A percentile compares a stretch with the other conserved stretches of the same genome.
These are phyloP conservation scores for Pittosporum tobira DNA, from an alignment of 129 eudicot genomes.

Conservation along the genomic window DNA sequence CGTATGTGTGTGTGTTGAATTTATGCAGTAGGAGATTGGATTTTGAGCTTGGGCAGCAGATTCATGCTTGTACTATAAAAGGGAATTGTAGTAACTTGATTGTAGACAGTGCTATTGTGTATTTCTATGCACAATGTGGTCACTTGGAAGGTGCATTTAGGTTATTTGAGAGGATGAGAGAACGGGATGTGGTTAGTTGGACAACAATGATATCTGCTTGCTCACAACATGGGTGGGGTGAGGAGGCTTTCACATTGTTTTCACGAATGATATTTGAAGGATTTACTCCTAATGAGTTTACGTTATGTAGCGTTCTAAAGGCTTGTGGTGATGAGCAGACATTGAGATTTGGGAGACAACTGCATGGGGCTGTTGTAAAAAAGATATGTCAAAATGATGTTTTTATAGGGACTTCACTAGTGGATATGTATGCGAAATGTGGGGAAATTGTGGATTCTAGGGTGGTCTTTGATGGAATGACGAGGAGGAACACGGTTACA, in stretches of 20 bases:
- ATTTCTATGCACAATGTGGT: constrained; percentile 63
- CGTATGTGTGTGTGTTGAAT: constrained; percentile 57
- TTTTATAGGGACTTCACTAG: constrained; percentile 53
- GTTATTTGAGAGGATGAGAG: constrained; percentile 45
- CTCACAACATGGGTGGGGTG: constrained; percentile 54
- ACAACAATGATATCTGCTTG: constrained; percentile 79
- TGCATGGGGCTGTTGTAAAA: constrained; percentile 57
- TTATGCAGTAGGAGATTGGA: constrained; percentile 47
- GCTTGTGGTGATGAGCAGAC: constrained; percentile 82
- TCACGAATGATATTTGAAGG: constrained; percentile 50
- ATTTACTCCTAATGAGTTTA: constrained; percentile 63
- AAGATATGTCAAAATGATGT: constrained; percentile 45
- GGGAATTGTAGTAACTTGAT: constrained; percentile 40
- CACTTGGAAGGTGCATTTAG: constrained; percentile 42
- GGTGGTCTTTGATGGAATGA: constrained; percentile 65
- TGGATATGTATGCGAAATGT: constrained; percentile 92
- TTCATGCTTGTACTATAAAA: constrained; percentile 59
- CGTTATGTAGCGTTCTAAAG: constrained; percentile 64
- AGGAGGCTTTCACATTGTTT: constrained; percentile 47
- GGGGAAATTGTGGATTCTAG: constrained; percentile 56
- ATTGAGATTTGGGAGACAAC: constrained; percentile 54
- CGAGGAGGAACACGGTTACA: constrained; percentile 62
- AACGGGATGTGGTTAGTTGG: constrained; percentile 72
- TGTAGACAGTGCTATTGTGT: constrained; percentile 49
- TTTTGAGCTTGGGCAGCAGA: constrained; percentile 56